phyloP scores from a whole-genome alignment of 768 basidiomycete species.

The Galerina marginata region DNA sequence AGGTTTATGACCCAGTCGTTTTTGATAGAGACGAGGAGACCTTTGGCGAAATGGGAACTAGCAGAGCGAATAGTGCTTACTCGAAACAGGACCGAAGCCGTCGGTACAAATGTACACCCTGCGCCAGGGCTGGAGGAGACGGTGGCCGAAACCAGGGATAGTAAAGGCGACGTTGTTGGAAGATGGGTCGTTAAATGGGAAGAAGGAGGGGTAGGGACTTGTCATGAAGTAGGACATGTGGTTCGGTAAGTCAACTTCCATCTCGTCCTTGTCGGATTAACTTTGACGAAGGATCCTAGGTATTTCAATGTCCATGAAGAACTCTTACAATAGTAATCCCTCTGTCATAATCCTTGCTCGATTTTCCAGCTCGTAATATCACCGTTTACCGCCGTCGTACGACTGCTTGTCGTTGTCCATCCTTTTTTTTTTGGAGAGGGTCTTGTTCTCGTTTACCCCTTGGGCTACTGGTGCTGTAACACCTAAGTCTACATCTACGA shows the following conservation, averaged over 20 bases:
- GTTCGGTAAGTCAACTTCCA: slow-evolving; percentile 56
- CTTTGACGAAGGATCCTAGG: slow-evolving; percentile 17
- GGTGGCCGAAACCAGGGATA: slow-evolving; percentile 74
- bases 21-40: slow-evolving; percentile 65
- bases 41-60: slow-evolving; percentile 85
- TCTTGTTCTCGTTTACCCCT: too few species aligned
- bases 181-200: slow-evolving; percentile 83
- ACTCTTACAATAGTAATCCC: slow-evolving; percentile 23
- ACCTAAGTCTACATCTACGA: too few species aligned
- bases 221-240: slow-evolving; percentile 66
- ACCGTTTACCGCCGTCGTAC: neutral
- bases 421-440: too few species aligned
- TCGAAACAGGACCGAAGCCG: slow-evolving; percentile 36
- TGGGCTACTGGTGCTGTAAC: too few species aligned
- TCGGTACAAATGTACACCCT: slow-evolving; percentile 34
- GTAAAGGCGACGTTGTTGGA: slow-evolving; percentile 64
- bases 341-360: neutral
- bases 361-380: neutral
- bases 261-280: neutral
- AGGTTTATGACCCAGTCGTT: slow-evolving; percentile 79
- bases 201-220: slow-evolving; percentile 65
- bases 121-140: slow-evolving; percentile 69
- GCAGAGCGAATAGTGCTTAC: slow-evolving; percentile 57
- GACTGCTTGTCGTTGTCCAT: neutral
- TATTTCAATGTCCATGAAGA: slow-evolving; percentile 39